Base-by-base conservation (phyloP, 2,329 filamentous ascomycete species). In the Aspergillus latus region DNA sequence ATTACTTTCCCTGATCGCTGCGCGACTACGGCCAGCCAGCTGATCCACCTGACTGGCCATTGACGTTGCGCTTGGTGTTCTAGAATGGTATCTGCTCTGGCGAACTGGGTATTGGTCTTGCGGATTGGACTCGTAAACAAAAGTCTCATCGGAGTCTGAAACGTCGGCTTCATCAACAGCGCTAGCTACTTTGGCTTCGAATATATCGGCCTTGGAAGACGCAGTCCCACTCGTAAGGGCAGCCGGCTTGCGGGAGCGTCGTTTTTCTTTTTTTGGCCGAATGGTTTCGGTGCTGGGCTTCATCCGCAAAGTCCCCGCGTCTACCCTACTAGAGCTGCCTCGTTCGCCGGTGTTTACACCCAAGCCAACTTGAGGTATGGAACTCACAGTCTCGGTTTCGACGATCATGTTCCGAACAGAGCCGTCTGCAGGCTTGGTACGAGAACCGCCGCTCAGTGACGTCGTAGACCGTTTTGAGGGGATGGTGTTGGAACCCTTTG, bases 81-180 rank as follows among this genome's bases (percentile, higher is more conserved):
- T 86, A 16, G 93, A 97, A 75, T 97, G 93, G 73, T 93, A 91
- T 59, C 92, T 84, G 61, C 85, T 84, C 50, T 90, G 89, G 50
- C 83, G 78, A 42, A 68, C 62, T 29, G 82, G 75, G 56, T 72
- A 79, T 26, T 80, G 77, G 63, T 87, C 85, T 11, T 83, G 82
- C 9, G 93, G 94, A 68, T 99, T 99, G 28, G 94, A 97, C 74
- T 99, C 94, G 76, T 99, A 99, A 13, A 99, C 94, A 73, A 97
- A 99, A 0, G 94, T 97, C 74, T 97, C 94, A 68, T 97, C 94
- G 1, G 93, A 97, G 72, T 99, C 94, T 5, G 93, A 97, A 10
- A 93, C 96, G 72, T 97, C 90, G 44, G 91, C 92, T 73, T 97
- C 92, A 71, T 97, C 93, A 51, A 99, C 92, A 7, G 93, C 93